Percentiles rank a stretch among this genome's conserved stretches.
phyloP scores from a whole-genome alignment of 192 early-diverging fungal genomes.

The Diversispora epigaea region DNA sequence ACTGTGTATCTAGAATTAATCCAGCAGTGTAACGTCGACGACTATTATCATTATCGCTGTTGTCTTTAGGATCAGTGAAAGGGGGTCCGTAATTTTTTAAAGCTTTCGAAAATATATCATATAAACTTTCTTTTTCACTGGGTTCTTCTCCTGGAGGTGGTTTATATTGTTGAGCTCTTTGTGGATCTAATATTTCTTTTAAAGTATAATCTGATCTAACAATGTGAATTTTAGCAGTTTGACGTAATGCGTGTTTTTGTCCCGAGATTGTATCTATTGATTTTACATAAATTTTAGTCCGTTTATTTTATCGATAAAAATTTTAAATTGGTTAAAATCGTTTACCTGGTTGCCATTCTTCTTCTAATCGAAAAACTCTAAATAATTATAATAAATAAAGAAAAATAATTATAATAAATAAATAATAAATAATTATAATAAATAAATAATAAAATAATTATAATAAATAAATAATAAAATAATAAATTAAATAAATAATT shows the following conservation, averaged over 20 bases:
- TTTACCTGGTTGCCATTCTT: conserved; percentile 42
- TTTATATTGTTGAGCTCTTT: conserved; percentile 60
- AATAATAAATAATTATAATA: too few relatives aligned
- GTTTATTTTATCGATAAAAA: neutral
- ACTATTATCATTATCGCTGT: neutral
- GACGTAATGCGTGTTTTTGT: conserved; percentile 43
- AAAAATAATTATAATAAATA: neutral
- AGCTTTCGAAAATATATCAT: conserved; percentile 50
- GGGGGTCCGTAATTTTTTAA: conserved; percentile 50
- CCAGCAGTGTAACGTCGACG: conserved; percentile 50
- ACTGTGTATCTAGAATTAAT: conserved; percentile 60
- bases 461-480: too few relatives aligned
- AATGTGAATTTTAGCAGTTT: conserved; percentile 58
- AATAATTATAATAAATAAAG: neutral
- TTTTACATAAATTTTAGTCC: neutral
- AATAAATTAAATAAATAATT: too few relatives aligned
- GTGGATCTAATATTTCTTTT: conserved; percentile 57
- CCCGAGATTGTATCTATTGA: conserved; percentile 52
- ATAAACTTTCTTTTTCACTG: conserved; percentile 44
- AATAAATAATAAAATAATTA: too few relatives aligned
- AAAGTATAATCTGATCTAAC: conserved; percentile 49
- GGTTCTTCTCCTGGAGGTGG: conserved; percentile 41
- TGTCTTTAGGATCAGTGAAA: conserved; percentile 12
- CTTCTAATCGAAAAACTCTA: conserved; percentile 66
- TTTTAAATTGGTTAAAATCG: neutral